Evolutionary conservation across 257 asterid genomes (phyloP).

Genomic region (Parsonsia alboflavescens): DNA sequence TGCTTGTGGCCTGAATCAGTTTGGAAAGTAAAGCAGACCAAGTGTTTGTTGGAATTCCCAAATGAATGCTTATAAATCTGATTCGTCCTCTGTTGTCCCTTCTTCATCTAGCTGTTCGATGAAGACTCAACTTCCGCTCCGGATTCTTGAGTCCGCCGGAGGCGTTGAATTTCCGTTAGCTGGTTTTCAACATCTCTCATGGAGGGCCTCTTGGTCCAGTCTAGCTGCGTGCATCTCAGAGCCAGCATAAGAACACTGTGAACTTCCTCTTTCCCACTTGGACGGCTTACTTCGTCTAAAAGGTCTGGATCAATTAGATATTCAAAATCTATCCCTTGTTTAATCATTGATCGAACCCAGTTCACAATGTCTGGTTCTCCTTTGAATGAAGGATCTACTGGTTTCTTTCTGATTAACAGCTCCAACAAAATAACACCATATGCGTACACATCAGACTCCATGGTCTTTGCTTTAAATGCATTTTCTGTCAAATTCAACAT

Average conservation of each 20-base stretch:
- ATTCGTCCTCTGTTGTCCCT: not conserved
- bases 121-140: not conserved
- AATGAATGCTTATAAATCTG: not conserved
- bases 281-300: constrained; percentile 44
- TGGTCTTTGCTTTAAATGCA: constrained; percentile 51
- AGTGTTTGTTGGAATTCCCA: constrained; percentile 10
- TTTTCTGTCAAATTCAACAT: constrained; percentile 36
- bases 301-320: constrained; percentile 50
- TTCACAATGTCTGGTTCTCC: constrained; percentile 40
- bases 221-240: constrained; percentile 63
- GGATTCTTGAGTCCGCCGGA: not conserved
- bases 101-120: constrained; percentile 2
- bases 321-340: constrained; percentile 31
- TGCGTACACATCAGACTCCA: constrained; percentile 72
- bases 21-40: not conserved
- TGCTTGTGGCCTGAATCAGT: not conserved
- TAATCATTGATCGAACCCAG: constrained; percentile 46
- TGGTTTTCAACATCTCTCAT: constrained; percentile 76
- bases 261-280: constrained; percentile 45
- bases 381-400: constrained; percentile 43
- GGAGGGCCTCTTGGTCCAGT: constrained; percentile 47
- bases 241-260: constrained; percentile 44
- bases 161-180: constrained; percentile 20
- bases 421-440: constrained; percentile 73
- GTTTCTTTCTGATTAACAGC: constrained; percentile 57